A percentile compares a stretch with the other conserved stretches of the same genome.
Conservation (phyloP, 2,329 filamentous ascomycete genomes). For the Colletotrichum aenigma region DNA sequence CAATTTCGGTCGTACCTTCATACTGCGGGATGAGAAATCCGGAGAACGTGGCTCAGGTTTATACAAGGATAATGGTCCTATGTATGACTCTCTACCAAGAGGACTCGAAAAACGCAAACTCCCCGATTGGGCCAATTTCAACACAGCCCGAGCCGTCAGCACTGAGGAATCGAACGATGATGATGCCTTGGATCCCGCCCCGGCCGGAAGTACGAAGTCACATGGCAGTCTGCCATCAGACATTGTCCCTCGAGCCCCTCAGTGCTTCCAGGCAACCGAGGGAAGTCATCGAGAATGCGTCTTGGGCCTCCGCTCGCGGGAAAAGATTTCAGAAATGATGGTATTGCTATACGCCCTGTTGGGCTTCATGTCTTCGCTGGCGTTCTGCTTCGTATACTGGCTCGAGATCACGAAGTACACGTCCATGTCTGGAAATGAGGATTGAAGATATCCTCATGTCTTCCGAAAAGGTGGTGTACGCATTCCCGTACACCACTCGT, state of each 20-base stretch:
- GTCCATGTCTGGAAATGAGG: too few relatives aligned
- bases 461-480: too few relatives aligned
- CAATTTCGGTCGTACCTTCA: not conserved
- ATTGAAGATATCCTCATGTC: too few relatives aligned
- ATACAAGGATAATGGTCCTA: not conserved
- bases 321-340: not conserved
- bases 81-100: accelerated
- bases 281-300: accelerated
- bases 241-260: not conserved
- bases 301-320: accelerated
- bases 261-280: not conserved
- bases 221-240: not conserved
- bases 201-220: accelerated
- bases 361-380: not conserved
- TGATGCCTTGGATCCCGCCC: accelerated
- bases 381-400: not conserved
- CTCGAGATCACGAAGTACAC: too few relatives aligned
- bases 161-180: accelerated
- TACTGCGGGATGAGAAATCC: not conserved
- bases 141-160: not conserved
- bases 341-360: not conserved
- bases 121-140: accelerated
- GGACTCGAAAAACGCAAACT: not conserved
- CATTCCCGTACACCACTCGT: too few relatives aligned
- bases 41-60: not conserved